Conservation (phyloP, 768 basidiomycete species). For the Tulasnella sp. region DNA sequence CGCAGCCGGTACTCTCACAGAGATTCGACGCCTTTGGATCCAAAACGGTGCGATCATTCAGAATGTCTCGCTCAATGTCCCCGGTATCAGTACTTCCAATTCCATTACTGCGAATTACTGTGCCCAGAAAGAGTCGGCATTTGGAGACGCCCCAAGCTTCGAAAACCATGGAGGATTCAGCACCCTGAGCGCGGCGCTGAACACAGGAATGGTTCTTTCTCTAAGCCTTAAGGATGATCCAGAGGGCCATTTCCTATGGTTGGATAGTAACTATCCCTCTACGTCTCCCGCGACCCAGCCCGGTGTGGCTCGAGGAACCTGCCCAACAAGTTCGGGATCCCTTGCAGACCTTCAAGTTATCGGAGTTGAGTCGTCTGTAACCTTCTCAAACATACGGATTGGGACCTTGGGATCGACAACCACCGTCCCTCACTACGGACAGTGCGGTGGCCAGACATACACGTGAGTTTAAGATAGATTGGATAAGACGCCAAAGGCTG, state of each 20-base stretch:
- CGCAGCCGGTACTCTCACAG: not conserved
- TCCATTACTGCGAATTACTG: conserved; percentile 51
- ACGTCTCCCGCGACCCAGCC: not conserved
- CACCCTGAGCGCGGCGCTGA: conserved; percentile 37
- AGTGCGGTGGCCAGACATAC: not conserved
- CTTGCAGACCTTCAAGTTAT: not conserved
- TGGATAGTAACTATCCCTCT: not conserved
- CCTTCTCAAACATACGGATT: conserved; percentile 17
- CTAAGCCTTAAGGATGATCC: conserved; percentile 51
- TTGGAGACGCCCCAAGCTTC: conserved; percentile 46
- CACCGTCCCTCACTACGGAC: not conserved
- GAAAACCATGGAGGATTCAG: conserved; percentile 42
- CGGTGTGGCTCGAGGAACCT: conserved; percentile 13
- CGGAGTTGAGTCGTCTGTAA: not conserved
- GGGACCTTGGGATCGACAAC: not conserved
- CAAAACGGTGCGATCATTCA: conserved; percentile 5
- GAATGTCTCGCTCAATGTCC: not conserved
- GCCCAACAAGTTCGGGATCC: not conserved
- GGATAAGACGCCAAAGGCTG: not conserved
- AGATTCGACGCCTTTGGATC: not conserved
- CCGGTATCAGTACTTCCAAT: conserved; percentile 32
- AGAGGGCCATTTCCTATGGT: not conserved
- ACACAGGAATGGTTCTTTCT: conserved; percentile 47
- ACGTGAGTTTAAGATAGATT: not conserved
- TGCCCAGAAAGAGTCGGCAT: conserved; percentile 43